Base-by-base conservation (phyloP, 192 early-diverging fungal genomes). In the Dissophora globulifera region DNA sequence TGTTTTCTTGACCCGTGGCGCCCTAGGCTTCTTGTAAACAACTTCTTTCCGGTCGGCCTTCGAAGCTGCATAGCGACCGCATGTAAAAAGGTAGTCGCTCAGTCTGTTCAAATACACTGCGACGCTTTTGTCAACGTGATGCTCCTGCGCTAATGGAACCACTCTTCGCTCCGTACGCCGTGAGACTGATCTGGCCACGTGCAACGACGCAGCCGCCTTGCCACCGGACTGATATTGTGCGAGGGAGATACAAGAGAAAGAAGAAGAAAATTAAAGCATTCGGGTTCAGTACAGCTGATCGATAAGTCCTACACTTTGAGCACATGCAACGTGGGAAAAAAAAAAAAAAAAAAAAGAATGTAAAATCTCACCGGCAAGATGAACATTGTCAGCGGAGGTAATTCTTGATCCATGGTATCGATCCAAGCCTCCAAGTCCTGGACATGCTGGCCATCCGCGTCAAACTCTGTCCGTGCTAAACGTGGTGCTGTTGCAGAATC, bases 1-100 rank as follows among this genome's bases (percentile, higher is more conserved):
- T 13, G 47, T 50, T 35, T 65, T 66, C 33, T 76, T 67, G 54
- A 56, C 58, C 4, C 57, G 40, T 2, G 72, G 64, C 1, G 58
- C 51, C 30, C 63, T 60, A 23, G 76, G 62, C 46, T 85, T 89
- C 26, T 81, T 80, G 67, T 96, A 96, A 8, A 95, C 84, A 23
- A 79, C 86, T 52, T 96, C 95, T 15, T 71, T 50, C 55, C 89
- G 80, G 17, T 88, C 86, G 32, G 90, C 89, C 20, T 82, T 66
- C 78, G 87, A 89, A 1, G 94, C 94, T 1, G 88, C 86, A 75
- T 83, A 93, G 11, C 95, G 82, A 1, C 92, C 93, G 20, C 93
- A 94, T 32, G 87, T 92, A 76, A 97, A 97, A 46, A 97, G 58
- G 58, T 90, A 97, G 54, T 97, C 95, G 65, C 92, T 93, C 61